These are phyloP conservation scores for Neurospora africana DNA, from an alignment of 495 filamentous ascomycete species.

Conservation along the genomic window DNA sequence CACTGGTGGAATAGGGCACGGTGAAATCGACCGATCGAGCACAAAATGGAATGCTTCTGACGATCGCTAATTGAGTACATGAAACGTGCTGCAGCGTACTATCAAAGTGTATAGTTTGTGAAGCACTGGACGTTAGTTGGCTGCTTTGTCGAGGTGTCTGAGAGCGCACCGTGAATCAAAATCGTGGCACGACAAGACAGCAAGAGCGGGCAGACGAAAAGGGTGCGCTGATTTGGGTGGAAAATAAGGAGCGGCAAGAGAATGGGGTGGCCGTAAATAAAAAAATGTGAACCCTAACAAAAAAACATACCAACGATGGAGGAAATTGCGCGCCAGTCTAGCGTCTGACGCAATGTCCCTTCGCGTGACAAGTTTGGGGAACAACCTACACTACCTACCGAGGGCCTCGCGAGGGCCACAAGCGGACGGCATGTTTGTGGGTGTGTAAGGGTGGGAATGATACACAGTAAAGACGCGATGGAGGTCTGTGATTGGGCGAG, in stretches of 20 bases:
- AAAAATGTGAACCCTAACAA: not conserved
- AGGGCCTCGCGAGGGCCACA: not conserved
- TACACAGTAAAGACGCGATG: conserved; percentile 1
- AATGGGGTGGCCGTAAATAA: not conserved
- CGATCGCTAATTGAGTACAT: not conserved
- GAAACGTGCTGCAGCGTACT: not conserved
- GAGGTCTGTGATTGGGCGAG: conserved; percentile 15
- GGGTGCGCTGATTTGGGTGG: not conserved
- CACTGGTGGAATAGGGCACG: not conserved
- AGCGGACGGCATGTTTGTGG: not conserved
- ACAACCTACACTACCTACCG: not conserved
- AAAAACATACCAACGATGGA: not conserved
- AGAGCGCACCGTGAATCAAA: not conserved
- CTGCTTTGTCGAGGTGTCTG: not conserved
- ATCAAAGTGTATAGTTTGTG: not conserved
- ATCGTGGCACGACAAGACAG: not conserved
- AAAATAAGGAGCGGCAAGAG: not conserved
- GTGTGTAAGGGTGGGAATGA: not conserved
- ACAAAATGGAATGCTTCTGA: not conserved
- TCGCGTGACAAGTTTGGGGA: not conserved
- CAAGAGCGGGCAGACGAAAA: not conserved
- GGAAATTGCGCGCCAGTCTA: conserved; percentile 9
- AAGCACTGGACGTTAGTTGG: not conserved
- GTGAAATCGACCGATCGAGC: not conserved
- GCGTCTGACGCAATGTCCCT: conserved; percentile 15